Percentiles rank a stretch among this genome's conserved stretches.
phyloP scores from a whole-genome alignment of 2,329 filamentous ascomycete genomes.

The Elsinoe ampelina region DNA sequence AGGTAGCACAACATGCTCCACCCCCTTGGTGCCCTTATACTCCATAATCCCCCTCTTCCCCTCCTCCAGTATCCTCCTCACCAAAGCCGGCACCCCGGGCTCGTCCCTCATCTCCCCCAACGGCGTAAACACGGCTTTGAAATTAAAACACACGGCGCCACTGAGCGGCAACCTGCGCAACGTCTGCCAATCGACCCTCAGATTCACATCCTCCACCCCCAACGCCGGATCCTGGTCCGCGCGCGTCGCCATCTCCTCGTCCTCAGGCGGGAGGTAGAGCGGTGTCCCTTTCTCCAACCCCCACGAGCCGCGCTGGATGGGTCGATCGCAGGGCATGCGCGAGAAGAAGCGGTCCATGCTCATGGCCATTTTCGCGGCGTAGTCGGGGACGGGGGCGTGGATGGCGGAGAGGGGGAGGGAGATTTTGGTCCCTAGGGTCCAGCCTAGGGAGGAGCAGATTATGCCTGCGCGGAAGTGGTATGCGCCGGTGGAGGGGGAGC shows the following conservation, averaged over 20 bases:
- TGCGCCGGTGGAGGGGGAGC: constrained; percentile 59
- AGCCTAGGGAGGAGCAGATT: constrained; percentile 71
- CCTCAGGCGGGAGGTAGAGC: constrained; percentile 62
- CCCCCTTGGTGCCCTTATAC: constrained; percentile 76
- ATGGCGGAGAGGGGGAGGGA: constrained; percentile 61
- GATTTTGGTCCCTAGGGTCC: constrained; percentile 68
- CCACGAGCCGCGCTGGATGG: constrained; percentile 81
- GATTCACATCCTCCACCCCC: constrained; percentile 48
- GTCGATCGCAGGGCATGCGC: constrained; percentile 62
- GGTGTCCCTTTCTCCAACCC: constrained; percentile 67
- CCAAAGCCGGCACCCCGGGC: constrained; percentile 59
- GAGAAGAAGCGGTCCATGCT: constrained; percentile 84
- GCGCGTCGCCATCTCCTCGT: constrained; percentile 55
- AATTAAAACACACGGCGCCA: constrained; percentile 72
- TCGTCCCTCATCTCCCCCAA: constrained; percentile 61
- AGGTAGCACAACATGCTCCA: constrained; percentile 62
- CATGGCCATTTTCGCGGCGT: constrained; percentile 78
- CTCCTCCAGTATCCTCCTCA: constrained; percentile 59
- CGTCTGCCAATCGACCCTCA: constrained; percentile 85
- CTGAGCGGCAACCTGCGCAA: constrained; percentile 68
- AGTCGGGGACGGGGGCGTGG: constrained; percentile 67
- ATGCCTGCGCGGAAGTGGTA: constrained; percentile 69
- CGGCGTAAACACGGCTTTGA: constrained; percentile 77
- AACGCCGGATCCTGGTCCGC: constrained; percentile 49
- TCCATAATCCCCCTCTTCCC: constrained; percentile 63